Evolutionary conservation across 352 stramenopile species (phyloP), one percentile per base, ranked within the genome.

Genomic region (Pythium grandisporangium): DNA sequence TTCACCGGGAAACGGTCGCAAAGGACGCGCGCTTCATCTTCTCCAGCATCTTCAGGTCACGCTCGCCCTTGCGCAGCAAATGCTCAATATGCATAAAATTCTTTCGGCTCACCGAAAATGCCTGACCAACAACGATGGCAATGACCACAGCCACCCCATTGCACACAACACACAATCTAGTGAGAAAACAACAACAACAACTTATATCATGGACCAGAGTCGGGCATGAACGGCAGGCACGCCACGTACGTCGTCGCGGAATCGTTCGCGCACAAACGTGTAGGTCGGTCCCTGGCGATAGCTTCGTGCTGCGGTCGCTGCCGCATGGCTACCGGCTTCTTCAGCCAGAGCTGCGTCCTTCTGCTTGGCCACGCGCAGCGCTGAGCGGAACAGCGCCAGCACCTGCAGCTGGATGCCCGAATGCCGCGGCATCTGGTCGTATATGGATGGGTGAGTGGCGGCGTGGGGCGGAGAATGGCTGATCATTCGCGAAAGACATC

Each of bases 81-180:
- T 90, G 74, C 66, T 93, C 79, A 45, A 93, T 90, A 48, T 84
- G 58, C 7, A 63, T 56, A 53, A 93, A 93, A 57, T 90, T 70
- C 49, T 68, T 83, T 27, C 76, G 69, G 6, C 70, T 58, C 20
- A 90, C 74, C 4, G 66, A 67, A 0, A 35, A 32, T 13, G 60
- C 79, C 69, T 90, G 26, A 19, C 7, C n/a, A 44, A 13, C 17
- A 26, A 46, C 27, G 13, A 37, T 34, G 10, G 3, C 5, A 19
- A 30, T 6, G 16, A 5, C 11, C 42, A 37, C 7, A 22, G 11
- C 32, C 14, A 13, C 24, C 30, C 22, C 1, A 21, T 5, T 34
- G 22, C 5, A 38, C 26, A 42, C 6, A n/a, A n/a, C n/a, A n/a
- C n/a, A n/a, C n/a, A n/a, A n/a, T n/a, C n/a, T n/a, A n/a, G n/a